These are phyloP conservation scores for Fusarium dlaminii DNA, from an alignment of 2,329 filamentous ascomycete genomes.

Conservation along the genomic window DNA sequence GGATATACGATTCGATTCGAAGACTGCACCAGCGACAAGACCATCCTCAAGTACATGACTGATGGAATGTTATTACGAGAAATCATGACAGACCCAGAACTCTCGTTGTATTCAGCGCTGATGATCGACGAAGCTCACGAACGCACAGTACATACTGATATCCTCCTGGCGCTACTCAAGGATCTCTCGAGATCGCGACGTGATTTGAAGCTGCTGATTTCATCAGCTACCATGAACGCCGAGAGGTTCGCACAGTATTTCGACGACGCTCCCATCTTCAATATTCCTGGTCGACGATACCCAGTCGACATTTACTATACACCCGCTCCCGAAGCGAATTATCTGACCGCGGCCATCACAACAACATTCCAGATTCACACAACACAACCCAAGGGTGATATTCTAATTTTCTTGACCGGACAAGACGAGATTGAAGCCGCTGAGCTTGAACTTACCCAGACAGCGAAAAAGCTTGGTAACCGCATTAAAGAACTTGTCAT, in stretches of 20 bases:
- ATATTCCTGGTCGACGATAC: slow-evolving; percentile 88
- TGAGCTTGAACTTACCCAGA: slow-evolving; percentile 85
- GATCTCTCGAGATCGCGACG: slow-evolving; percentile 85
- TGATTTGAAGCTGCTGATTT: slow-evolving; percentile 90
- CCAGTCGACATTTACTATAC: slow-evolving; percentile 94
- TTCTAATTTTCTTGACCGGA: slow-evolving; percentile 92
- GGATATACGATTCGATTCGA: slow-evolving; percentile 97
- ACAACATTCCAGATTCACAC: slow-evolving; percentile 97
- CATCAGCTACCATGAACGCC: slow-evolving; percentile 93
- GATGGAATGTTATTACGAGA: slow-evolving; percentile 94
- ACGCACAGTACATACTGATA: slow-evolving; percentile 88
- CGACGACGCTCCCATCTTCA: slow-evolving; percentile 92
- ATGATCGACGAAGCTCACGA: slow-evolving; percentile 99
- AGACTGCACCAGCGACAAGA: slow-evolving; percentile 90
- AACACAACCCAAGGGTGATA: slow-evolving; percentile 84
- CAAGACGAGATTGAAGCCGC: slow-evolving; percentile 96
- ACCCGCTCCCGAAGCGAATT: slow-evolving; percentile 90
- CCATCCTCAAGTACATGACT: slow-evolving; percentile 94
- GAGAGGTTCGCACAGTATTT: slow-evolving; percentile 93
- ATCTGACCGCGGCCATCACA: slow-evolving; percentile 88
- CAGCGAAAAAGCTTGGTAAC: slow-evolving; percentile 83
- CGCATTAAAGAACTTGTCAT: slow-evolving; percentile 89
- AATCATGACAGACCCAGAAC: slow-evolving; percentile 86
- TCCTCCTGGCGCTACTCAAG: slow-evolving; percentile 86
- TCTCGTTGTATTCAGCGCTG: slow-evolving; percentile 83